Conservation (phyloP, 2,329 filamentous ascomycete genomes). For the Cercospora sp. region DNA sequence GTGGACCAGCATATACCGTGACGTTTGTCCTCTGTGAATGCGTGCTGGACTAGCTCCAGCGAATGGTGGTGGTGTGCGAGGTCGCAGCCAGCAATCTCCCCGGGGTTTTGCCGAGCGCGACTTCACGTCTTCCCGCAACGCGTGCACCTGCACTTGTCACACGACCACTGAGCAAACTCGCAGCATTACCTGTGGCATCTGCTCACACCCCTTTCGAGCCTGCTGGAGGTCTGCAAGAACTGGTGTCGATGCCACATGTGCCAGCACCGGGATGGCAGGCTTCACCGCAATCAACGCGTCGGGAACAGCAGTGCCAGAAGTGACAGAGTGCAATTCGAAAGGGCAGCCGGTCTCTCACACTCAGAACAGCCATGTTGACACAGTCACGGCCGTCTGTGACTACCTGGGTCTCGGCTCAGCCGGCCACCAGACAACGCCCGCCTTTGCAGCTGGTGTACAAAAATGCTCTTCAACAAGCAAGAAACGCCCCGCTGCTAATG, state of each 20-base stretch:
- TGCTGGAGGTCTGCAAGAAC: neutral
- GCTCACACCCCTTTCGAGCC: neutral
- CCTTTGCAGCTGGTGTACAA: conserved; percentile 19
- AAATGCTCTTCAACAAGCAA: conserved; percentile 21
- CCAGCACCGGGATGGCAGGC: conserved; percentile 10
- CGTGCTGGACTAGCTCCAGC: neutral
- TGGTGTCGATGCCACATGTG: neutral
- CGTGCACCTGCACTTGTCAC: neutral
- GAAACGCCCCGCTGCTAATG: conserved; percentile 18
- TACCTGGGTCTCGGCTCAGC: conserved; percentile 16
- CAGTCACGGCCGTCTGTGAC: conserved; percentile 12
- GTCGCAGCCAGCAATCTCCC: neutral
- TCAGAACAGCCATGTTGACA: neutral
- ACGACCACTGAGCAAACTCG: neutral
- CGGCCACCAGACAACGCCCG: neutral
- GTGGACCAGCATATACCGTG: neutral
- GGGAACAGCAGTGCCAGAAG: neutral
- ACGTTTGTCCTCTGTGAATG: neutral
- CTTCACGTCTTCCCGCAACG: neutral
- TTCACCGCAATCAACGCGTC: conserved; percentile 31
- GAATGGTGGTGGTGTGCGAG: neutral
- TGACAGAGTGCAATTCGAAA: neutral
- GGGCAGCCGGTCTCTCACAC: neutral
- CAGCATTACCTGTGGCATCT: neutral
- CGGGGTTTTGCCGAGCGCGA: neutral